A percentile compares a stretch with the other conserved stretches of the same genome.
Conservation (phyloP, 345 rosid species). For the Schrenkiella parvula region DNA sequence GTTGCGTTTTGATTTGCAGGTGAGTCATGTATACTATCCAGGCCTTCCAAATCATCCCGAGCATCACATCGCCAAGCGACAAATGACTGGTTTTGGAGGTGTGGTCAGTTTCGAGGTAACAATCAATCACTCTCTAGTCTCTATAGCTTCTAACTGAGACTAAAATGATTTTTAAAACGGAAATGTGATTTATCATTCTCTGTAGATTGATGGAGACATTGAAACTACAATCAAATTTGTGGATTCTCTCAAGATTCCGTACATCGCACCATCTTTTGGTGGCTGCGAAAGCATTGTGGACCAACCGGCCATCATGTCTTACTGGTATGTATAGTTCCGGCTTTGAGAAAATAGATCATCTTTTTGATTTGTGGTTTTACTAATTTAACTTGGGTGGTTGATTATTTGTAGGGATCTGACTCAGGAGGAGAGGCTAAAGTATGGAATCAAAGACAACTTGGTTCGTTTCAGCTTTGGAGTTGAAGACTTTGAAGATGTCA, state of each 20-base stretch:
- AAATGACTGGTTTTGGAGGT: slow-evolving; percentile 99
- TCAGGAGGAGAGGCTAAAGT: slow-evolving; percentile 64
- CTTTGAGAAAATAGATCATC: neutral
- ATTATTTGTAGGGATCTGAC: slow-evolving; percentile 66
- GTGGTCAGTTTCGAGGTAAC: slow-evolving; percentile 97
- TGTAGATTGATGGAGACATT: slow-evolving; percentile 82
- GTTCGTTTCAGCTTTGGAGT: slow-evolving; percentile 93
- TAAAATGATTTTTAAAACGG: slow-evolving; percentile 2
- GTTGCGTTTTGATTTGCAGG: slow-evolving; percentile 37
- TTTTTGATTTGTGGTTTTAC: neutral
- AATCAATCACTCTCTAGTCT: neutral
- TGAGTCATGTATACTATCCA: slow-evolving; percentile 84
- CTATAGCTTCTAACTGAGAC: neutral
- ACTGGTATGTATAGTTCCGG: slow-evolving; percentile 55
- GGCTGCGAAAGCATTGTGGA: slow-evolving; percentile 98
- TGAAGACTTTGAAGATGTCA: slow-evolving; percentile 87
- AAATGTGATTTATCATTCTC: neutral
- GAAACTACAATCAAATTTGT: slow-evolving; percentile 64
- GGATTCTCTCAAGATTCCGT: slow-evolving; percentile 88
- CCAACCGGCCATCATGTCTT: slow-evolving; percentile 99
- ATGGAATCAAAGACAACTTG: slow-evolving; percentile 86
- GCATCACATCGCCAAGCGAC: slow-evolving; percentile 79
- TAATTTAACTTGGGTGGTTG: neutral
- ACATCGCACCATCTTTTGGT: slow-evolving; percentile 98
- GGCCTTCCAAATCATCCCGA: slow-evolving; percentile 96